Percentiles rank a stretch among this genome's conserved stretches.
phyloP scores from a whole-genome alignment of 1,284 basidiomycete species.

The Meira miltonrushii region DNA sequence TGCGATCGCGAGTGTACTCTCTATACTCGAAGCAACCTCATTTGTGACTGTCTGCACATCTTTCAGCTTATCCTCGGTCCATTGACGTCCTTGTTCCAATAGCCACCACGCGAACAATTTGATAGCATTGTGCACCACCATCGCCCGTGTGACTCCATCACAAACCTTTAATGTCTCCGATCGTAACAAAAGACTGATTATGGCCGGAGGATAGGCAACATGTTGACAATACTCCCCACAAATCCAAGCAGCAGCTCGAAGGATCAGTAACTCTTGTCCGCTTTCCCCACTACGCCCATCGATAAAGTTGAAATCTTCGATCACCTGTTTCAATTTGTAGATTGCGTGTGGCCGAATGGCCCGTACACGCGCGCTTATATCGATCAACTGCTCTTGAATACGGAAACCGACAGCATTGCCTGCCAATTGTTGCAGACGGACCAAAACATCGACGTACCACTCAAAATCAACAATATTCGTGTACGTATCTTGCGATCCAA shows the following conservation, averaged over 20 bases:
- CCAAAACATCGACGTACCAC: conserved; percentile 78
- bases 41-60: conserved; percentile 64
- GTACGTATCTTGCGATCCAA: conserved; percentile 77
- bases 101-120: conserved; percentile 86
- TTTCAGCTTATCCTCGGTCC: conserved; percentile 70
- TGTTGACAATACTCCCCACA: conserved; percentile 77
- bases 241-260: conserved; percentile 86
- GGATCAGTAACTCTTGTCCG: conserved; percentile 61
- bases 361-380: conserved; percentile 75
- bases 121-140: conserved; percentile 71
- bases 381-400: conserved; percentile 76
- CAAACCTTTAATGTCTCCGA: conserved; percentile 3
- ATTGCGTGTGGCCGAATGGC: conserved; percentile 73
- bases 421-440: conserved; percentile 73
- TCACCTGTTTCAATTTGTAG: conserved; percentile 69
- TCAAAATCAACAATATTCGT: conserved; percentile 85
- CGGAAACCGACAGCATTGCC: conserved; percentile 63
- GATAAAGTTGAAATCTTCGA: conserved; percentile 53
- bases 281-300: conserved; percentile 54
- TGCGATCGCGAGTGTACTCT: conserved; percentile 26
- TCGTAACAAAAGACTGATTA: conserved; percentile 59
- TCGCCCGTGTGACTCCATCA: conserved; percentile 8
- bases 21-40: conserved; percentile 53
- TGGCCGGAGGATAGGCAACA: conserved; percentile 37
- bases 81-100: conserved; percentile 66